Evolutionary conservation across 306 rosid species (phyloP), one percentile per base, ranked within the genome.

Genomic region (Psophocarpus tetragonolobus): DNA sequence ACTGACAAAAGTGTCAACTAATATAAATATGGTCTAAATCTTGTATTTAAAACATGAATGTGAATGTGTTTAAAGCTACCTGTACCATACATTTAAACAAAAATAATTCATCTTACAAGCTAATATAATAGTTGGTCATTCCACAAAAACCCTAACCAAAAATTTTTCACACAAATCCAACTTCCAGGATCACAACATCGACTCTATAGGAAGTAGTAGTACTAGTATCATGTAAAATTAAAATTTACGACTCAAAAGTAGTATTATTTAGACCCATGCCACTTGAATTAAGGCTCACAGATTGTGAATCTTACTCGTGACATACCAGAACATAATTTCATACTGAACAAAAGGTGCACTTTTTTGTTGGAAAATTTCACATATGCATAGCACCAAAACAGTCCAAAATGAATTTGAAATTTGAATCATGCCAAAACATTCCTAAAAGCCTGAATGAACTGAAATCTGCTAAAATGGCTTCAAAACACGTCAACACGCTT

Each of bases 381-480:
- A 50, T 23, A 51, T 50, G 12, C 44, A 50, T 29, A 29, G 62
- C 30, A n/a, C 45, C 48, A 44, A 47, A 70, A 41, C 3, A 4
- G 57, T 45, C 29, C 61, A 69, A 69, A 39, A 27, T 47, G 60
- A 69, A 17, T 29, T 47, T 10, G 15, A 29, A 69, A 61, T 29
- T 69, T 29, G 26, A 27, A 69, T 54, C 61, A 47, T 29, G 75
- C 18, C 61, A 68, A 68, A 45, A 14, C 57, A 68, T 45, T 38
- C 39, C 41, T 39, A 39, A 35, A 35, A 38, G 65, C 35, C 65
- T 58, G 7, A 64, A 17, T 60, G 66, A 39, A 60, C 12, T 60
- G 61, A 17, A 29, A 29, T 47, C 6, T 30, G 12, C 41, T 29
- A 17, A 68, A 44, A 44, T 8, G 5, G 41, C 41, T 68, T 44